Base-by-base conservation (phyloP, 2,329 filamentous ascomycete species). In the Cercospora sojina region DNA sequence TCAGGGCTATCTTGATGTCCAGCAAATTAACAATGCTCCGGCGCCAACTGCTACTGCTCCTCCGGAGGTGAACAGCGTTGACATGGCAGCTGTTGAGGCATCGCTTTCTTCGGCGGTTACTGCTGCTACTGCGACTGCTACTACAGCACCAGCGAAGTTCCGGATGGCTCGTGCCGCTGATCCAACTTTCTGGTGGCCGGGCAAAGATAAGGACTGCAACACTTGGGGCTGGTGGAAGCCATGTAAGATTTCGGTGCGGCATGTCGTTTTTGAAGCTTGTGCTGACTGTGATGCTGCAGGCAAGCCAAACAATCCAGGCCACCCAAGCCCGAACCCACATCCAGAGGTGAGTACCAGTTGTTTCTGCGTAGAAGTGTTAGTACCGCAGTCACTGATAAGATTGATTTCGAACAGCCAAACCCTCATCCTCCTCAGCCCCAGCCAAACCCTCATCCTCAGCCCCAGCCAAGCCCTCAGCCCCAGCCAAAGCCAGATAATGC, bases 41-140 rank as follows among this genome's bases (percentile, higher is more conserved):
- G 63, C 63, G 3, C 63, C 63, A 6, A 53, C 63, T 61, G 63
- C 63, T 5, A 65, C 63, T 35, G 63, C 63, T 60, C 38, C 63
- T 5, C 63, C 63, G n/a, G 43, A 65, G 63, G 57, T 59, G 41
- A 61, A 59, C 23, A 23, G 12, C 13, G 58, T 65, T 43, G 63
- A 65, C 16, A n/a, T 12, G 23, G 63, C 63, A 16, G 63, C 63
- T n/a, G 31, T 65, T 23, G 49, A 59, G 18, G 43, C 63, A 13
- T 65, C 63, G 38, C 57, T 65, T 20, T 38, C 49, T 25, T 61
- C 63, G 9, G 43, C 27, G 7, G 56, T 65, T 5, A 18, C 63
- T 60, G 58, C 56, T 32, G 59, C 59, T 27, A 61, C 59, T 31
- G 59, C 59, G 12, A 27, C 20, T 20, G 59, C 59, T 35, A 51